Conservation (phyloP, 768 basidiomycete genomes). For the Phaffia tasmanica region DNA sequence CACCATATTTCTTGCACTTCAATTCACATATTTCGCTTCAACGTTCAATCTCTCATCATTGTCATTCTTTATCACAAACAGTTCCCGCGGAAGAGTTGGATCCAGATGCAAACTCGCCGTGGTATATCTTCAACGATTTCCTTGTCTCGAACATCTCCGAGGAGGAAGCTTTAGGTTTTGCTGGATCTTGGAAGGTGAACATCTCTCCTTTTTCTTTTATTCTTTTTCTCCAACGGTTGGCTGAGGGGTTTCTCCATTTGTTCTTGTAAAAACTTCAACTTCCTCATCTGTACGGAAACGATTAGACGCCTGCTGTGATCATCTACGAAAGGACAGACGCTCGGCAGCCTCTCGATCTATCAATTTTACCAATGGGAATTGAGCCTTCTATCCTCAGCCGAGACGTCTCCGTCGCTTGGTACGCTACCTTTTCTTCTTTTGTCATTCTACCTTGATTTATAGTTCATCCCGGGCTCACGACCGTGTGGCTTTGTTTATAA, state of each 20-base stretch:
- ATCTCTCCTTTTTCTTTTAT: neutral
- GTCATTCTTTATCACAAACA: conserved; percentile 33
- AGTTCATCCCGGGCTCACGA: neutral
- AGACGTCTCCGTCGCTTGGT: conserved; percentile 84
- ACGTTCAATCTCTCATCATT: neutral
- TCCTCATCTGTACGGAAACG: neutral
- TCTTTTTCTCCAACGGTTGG: neutral
- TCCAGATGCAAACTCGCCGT: conserved; percentile 46
- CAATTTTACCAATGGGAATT: conserved; percentile 51
- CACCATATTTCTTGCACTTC: neutral
- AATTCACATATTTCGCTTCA: neutral
- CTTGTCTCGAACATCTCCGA: conserved; percentile 72
- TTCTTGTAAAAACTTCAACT: neutral
- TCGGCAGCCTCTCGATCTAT: conserved; percentile 51
- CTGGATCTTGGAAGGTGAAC: conserved; percentile 80
- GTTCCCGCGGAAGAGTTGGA: conserved; percentile 58
- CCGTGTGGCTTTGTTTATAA: no score
- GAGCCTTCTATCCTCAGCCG: conserved; percentile 66
- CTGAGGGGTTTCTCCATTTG: neutral
- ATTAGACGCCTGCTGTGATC: conserved; percentile 64
- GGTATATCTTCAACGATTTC: conserved; percentile 98
- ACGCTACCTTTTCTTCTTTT: conserved; percentile 31
- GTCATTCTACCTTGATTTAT: neutral
- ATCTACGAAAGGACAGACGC: conserved; percentile 70
- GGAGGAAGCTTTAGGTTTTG: conserved; percentile 76